Evolutionary conservation across 495 filamentous ascomycete genomes (phyloP).

Genomic region (Ramalina intermedia): DNA sequence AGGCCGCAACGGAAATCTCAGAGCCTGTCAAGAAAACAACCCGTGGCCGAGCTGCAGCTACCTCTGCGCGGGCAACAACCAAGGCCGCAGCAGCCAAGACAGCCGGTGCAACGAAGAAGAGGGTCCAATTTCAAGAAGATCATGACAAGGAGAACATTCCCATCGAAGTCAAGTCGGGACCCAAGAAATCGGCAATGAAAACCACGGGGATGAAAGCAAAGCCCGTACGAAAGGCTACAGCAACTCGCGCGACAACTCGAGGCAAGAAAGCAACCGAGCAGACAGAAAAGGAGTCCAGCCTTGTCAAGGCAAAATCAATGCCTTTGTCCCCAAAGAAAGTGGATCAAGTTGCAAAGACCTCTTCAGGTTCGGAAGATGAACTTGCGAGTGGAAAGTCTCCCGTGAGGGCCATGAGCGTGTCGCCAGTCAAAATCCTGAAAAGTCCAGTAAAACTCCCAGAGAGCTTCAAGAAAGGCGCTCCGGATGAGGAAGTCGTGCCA

Average conservation of each 20-base stretch:
- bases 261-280: conserved; percentile 2
- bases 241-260: conserved; percentile 9
- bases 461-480: conserved; percentile 23
- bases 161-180: conserved; percentile 14
- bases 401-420: conserved; percentile 22
- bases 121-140: conserved; percentile 36
- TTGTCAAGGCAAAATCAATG: background rate
- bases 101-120: conserved; percentile 33
- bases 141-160: conserved; percentile 26
- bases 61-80: background rate
- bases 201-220: conserved; percentile 31
- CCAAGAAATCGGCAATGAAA: conserved; percentile 18
- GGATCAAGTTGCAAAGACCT: conserved; percentile 35
- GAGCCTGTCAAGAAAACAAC: conserved; percentile 8
- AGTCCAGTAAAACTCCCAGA: conserved; percentile 17
- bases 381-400: conserved; percentile 29
- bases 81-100: background rate
- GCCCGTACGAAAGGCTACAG: conserved; percentile 31
- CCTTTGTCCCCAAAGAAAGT: conserved; percentile 44
- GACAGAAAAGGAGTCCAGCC: background rate
- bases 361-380: conserved; percentile 37
- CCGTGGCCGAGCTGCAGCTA: conserved; percentile 9
- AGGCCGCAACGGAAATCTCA: background rate
- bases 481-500: conserved; percentile 18
- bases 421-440: conserved; percentile 25